Evolutionary conservation across 2,329 filamentous ascomycete species (phyloP).

Genomic region (Fusarium sp.): DNA sequence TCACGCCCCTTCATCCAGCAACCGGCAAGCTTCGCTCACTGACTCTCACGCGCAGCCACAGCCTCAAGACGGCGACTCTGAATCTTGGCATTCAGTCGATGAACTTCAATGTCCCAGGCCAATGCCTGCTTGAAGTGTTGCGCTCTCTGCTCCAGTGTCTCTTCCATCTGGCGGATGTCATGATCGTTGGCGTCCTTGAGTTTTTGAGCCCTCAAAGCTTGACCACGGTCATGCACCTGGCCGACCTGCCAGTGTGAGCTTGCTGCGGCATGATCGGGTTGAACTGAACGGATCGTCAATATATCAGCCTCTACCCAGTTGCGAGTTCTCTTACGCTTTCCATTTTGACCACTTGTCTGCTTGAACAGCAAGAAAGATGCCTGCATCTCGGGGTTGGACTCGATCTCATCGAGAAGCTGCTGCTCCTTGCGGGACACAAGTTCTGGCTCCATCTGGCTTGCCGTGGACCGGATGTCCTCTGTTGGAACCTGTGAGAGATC

Average conservation of each 20-base stretch:
- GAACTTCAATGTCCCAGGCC: neutral
- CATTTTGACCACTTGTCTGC: neutral
- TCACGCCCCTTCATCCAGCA: neutral
- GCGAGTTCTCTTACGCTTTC: neutral
- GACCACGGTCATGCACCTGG: neutral
- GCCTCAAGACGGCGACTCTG: neutral
- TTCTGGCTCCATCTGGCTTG: neutral
- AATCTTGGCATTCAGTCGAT: neutral
- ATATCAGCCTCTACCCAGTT: neutral
- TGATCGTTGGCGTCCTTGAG: neutral
- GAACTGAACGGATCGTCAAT: neutral
- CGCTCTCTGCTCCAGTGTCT: neutral
- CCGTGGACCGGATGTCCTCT: no score
- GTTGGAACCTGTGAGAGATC: no score
- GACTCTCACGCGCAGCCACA: neutral
- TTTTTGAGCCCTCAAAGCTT: neutral
- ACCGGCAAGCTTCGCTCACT: neutral
- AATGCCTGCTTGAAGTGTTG: neutral
- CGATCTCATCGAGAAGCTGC: neutral
- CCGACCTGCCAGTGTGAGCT: neutral
- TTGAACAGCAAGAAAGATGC: neutral
- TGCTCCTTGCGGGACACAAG: neutral
- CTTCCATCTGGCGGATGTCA: neutral
- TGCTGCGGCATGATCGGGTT: neutral
- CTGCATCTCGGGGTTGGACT: neutral